Evolutionary conservation across 1,284 basidiomycete genomes (phyloP), one percentile per base, ranked within the genome.

Genomic region (Ceratobasidium sp.): DNA sequence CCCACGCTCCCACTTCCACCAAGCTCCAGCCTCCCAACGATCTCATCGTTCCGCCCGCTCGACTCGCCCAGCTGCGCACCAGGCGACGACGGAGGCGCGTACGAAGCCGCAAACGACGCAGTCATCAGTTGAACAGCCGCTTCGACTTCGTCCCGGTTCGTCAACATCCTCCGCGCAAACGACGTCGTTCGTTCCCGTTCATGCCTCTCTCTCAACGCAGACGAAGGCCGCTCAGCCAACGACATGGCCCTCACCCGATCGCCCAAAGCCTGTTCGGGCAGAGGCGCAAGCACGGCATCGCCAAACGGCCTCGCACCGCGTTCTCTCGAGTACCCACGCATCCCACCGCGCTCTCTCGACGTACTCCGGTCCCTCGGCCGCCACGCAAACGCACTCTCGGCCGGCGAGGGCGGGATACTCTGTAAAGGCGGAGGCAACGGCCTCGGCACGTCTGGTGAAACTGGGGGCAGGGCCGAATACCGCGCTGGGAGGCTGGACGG

Each of bases 371-470:
- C 75, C 46, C 75, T n/a, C 1, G 39, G 23, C 39, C 68, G 68
- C 6, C 23, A 58, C 0, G 53, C 39, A 51, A 53, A 77, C 18
- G 75, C 63, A 55, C 75, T 68, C n/a, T 77, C 75, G 5, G 75
- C 75, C 7, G 75, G 75, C n/a, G 75, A 77, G 7, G 75, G 75
- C 3, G 75, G 75, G 2, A 77, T 23, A 40, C 75, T 77, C 39
- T 77, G 63, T 39, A 77, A 26, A 12, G 75, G 23, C 18, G 56
- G 64, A 15, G 75, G 75, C 2, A 77, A 33, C 64, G 53, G 51
- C 10, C 75, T 1, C 13, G 75, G 75, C 5, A 23, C 28, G 23
- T 77, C 75, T 20, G 75, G 75, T 4, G 75, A 68, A 18, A 77
- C 49, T 4, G 40, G 49, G 7, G 75, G 75, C 33, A 77, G 72